Evolutionary conservation across 345 rosid genomes (phyloP).

Genomic region (Gossypium mustelinum): DNA sequence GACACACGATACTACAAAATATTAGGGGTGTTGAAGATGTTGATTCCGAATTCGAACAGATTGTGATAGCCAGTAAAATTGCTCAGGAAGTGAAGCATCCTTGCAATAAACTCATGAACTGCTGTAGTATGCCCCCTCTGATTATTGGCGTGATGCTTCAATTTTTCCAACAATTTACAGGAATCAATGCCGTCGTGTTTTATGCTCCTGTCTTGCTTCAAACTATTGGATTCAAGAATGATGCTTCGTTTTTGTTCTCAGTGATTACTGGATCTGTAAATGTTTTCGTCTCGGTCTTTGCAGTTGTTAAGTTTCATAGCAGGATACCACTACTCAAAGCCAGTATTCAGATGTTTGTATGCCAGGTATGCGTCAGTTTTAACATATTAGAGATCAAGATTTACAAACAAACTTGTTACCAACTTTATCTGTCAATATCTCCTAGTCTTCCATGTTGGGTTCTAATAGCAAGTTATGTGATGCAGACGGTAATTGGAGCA

Average conservation of each 20-base stretch:
- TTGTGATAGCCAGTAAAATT: conserved; percentile 35
- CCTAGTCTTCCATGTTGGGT: no score
- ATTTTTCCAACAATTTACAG: conserved; percentile 60
- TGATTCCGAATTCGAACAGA: conserved; percentile 35
- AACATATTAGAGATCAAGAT: background rate
- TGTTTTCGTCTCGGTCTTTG: conserved; percentile 35
- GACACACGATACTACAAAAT: conserved; percentile 34
- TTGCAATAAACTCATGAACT: conserved; percentile 34
- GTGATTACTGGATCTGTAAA: conserved; percentile 56
- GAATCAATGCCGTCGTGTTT: conserved; percentile 54
- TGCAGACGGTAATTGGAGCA: background rate
- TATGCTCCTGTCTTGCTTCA: conserved; percentile 59
- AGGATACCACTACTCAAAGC: conserved; percentile 42
- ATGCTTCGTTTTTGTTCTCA: conserved; percentile 52
- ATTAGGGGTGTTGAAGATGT: conserved; percentile 53
- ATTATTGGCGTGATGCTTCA: conserved; percentile 47
- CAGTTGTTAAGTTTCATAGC: conserved; percentile 33
- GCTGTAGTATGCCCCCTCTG: conserved; percentile 47
- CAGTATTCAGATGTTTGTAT: conserved; percentile 31
- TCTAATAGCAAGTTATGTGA: background rate
- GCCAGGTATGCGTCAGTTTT: conserved; percentile 16
- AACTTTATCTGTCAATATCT: no score
- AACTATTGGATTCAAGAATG: conserved; percentile 54
- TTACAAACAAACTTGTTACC: no score
- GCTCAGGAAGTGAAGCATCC: conserved; percentile 43